Evolutionary conservation across 2,329 filamentous ascomycete genomes (phyloP), one percentile per base, ranked within the genome.

Genomic region (Clathrospora elynae): DNA sequence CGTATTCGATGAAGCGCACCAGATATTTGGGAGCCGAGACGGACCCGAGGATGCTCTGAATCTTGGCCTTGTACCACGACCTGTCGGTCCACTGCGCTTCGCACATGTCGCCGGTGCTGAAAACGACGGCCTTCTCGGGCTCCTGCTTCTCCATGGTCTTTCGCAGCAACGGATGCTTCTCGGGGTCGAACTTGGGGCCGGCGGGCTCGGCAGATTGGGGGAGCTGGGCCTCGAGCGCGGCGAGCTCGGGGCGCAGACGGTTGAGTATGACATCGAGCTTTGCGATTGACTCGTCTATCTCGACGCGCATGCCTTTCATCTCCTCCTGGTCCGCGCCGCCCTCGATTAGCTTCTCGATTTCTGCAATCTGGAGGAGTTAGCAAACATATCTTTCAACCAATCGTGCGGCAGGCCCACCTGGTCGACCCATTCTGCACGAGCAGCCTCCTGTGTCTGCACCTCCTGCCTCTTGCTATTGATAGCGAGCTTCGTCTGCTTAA

Each of bases 1-100:
- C 83, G 73, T 97, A 97, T 62, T 84, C 88, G 73, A 95, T 92
- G 78, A 97, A 99, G 59, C 88, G 93, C 70, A 99, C 91, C 33
- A 89, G 87, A 70, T 96, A 99, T 52, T 96, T 88, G 23, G 91
- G 92, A 37, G 89, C 88, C 29, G 84, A 87, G n/a, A 86, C 85
- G 6, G 90, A 96, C 45, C 93, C 93, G 14, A 92, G 96, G 60
- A 96, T 91, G 37, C 88, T 91, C 36, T 90, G 92, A 70, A 99
- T 95, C 62, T 89, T 86, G 28, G 91, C 93, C 31, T 90, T 86
- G 73, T 97, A 97, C 73, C 91, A 96, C 16, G 82, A 81, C 64
- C 88, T 90, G 71, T 99, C 93, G 40, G 90, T 75, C 89, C 91
- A 99, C 72, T 92, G 91, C 32, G 92, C 93, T 70, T 93, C 78